Conservation (phyloP, 1,284 basidiomycete species). For the Bjerkandera adusta region DNA sequence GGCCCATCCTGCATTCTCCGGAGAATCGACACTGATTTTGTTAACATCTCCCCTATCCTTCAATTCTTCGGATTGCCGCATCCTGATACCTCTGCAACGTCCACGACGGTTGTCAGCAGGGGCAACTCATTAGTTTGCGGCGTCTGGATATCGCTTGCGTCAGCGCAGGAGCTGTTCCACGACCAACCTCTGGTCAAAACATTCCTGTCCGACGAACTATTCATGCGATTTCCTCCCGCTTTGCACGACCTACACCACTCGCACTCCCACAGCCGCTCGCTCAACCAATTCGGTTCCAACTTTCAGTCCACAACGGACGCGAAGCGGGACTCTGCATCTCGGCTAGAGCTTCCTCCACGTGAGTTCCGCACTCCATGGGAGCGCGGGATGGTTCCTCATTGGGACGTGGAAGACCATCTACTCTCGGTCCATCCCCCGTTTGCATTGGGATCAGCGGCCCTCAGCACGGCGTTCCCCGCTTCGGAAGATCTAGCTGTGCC, state of each 20-base stretch:
- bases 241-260: conserved; percentile 52
- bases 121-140: conserved; percentile 53
- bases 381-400: conserved; percentile 18
- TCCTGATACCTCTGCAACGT: conserved; percentile 38
- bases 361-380: conserved; percentile 23
- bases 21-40: conserved; percentile 71
- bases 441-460: conserved; percentile 27
- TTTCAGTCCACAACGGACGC: conserved; percentile 49
- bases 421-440: conserved; percentile 28
- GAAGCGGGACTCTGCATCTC: conserved; percentile 28
- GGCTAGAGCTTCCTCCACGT: conserved; percentile 24
- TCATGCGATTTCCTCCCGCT: conserved; percentile 55
- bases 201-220: conserved; percentile 61
- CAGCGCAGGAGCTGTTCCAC: conserved; percentile 49
- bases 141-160: conserved; percentile 62
- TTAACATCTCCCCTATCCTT: conserved; percentile 62
- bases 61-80: conserved; percentile 38
- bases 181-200: conserved; percentile 43
- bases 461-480: conserved; percentile 19
- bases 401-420: conserved; percentile 29
- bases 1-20: conserved; percentile 53
- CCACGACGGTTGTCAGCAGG: conserved; percentile 41
- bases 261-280: conserved; percentile 39
- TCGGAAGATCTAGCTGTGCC: conserved; percentile 21
- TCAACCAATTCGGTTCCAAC: conserved; percentile 55